Evolutionary conservation across 2,329 filamentous ascomycete genomes (phyloP).

Genomic region (Fusarium sp.): DNA sequence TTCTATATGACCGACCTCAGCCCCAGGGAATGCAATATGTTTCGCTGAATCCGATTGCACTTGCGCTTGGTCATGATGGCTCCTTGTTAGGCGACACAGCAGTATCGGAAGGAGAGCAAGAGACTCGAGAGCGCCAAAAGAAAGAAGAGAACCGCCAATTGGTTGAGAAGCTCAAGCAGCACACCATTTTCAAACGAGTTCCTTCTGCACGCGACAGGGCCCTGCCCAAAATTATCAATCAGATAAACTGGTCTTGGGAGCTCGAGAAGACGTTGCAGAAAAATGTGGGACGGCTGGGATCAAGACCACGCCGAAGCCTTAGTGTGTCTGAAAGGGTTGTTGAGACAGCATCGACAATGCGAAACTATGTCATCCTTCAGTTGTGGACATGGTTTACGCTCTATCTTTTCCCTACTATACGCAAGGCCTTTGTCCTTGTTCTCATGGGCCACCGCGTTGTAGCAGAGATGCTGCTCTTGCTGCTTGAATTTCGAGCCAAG

Average conservation of each 20-base stretch:
- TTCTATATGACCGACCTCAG: slow-evolving; percentile 86
- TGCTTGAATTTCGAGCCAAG: slow-evolving; percentile 86
- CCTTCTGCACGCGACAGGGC: slow-evolving; percentile 85
- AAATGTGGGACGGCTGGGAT: slow-evolving; percentile 86
- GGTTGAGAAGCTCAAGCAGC: slow-evolving; percentile 86
- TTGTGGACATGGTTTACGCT: slow-evolving; percentile 76
- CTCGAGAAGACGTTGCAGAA: slow-evolving; percentile 85
- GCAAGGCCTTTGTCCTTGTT: slow-evolving; percentile 76
- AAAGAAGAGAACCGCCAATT: slow-evolving; percentile 72
- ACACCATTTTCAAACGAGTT: slow-evolving; percentile 81
- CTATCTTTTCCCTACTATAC: slow-evolving; percentile 82
- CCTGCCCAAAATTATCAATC: slow-evolving; percentile 83
- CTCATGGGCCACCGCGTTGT: slow-evolving; percentile 82
- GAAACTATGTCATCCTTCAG: slow-evolving; percentile 75
- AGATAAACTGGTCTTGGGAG: slow-evolving; percentile 96
- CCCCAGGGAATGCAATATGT: slow-evolving; percentile 96
- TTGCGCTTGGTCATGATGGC: slow-evolving; percentile 81
- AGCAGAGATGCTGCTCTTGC: slow-evolving; percentile 79
- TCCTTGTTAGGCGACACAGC: slow-evolving; percentile 48
- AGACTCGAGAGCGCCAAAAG: slow-evolving; percentile 66
- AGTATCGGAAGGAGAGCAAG: slow-evolving; percentile 75
- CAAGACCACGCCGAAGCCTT: slow-evolving; percentile 81
- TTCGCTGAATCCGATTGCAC: slow-evolving; percentile 86
- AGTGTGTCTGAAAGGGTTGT: slow-evolving; percentile 96
- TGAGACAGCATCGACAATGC: slow-evolving; percentile 88